Evolutionary conservation across 106 monocot species (phyloP).

Genomic region (Dendrobium huoshanense): DNA sequence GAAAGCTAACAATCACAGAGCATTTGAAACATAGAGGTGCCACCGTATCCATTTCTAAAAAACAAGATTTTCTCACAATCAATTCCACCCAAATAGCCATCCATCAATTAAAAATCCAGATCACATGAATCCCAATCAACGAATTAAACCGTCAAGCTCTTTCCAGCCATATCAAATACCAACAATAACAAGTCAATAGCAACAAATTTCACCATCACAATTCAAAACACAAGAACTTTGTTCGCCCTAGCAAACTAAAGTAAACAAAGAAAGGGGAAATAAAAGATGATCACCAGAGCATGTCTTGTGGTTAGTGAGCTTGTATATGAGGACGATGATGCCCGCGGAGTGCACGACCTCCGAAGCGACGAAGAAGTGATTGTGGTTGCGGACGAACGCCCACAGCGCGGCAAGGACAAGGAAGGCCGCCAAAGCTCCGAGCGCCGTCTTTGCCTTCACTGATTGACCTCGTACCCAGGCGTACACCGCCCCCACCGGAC

Average conservation of each 20-base stretch:
- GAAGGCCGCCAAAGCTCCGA: conserved; percentile 7
- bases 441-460: conserved; percentile 10
- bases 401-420: background rate
- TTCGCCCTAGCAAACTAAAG: background rate
- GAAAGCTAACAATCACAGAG: background rate
- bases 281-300: conserved; percentile 10
- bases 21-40: no score
- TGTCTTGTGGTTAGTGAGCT: conserved; percentile 11
- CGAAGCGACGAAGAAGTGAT: conserved; percentile 14
- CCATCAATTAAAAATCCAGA: background rate
- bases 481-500: conserved; percentile 1
- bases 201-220: background rate
- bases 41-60: no score
- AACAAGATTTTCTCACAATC: no score
- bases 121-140: background rate
- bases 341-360: conserved; percentile 20
- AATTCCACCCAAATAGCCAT: background rate
- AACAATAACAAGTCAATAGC: background rate
- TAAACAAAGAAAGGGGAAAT: background rate
- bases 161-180: background rate
- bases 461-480: conserved; percentile 16
- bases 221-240: background rate
- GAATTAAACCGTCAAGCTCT: background rate
- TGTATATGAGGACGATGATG: conserved; percentile 20
- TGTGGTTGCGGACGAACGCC: background rate